These are phyloP conservation scores for Neofusicoccum kwambonambiense DNA, from an alignment of 2,329 filamentous ascomycete species.

Conservation along the genomic window DNA sequence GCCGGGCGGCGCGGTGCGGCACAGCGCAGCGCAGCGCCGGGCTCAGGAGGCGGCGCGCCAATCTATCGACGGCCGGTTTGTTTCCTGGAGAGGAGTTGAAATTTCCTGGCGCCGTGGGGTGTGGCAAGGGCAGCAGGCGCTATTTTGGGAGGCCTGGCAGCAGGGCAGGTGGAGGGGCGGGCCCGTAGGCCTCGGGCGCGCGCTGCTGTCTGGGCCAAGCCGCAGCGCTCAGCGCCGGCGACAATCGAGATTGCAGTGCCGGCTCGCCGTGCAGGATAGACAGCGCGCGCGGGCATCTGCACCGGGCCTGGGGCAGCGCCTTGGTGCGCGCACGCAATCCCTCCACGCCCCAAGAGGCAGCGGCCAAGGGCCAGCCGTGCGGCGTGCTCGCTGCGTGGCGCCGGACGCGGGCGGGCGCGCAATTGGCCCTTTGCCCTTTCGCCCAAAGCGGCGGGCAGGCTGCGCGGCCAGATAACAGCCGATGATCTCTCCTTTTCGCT, in stretches of 20 bases:
- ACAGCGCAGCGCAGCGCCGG: neutral
- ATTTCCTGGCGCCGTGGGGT: constrained; percentile 1
- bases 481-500: constrained; percentile 16
- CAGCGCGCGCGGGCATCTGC: neutral
- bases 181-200: too few species aligned
- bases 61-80: neutral
- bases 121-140: constrained; percentile 6
- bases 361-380: neutral
- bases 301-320: constrained; percentile 1
- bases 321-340: constrained; percentile 6
- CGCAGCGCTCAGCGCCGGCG: neutral
- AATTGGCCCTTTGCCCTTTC: neutral
- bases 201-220: neutral
- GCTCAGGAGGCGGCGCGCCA: neutral
- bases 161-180: neutral
- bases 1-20: neutral
- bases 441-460: constrained; percentile 14
- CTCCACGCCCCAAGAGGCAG: neutral
- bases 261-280: constrained; percentile 5
- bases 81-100: neutral
- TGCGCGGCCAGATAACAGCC: constrained; percentile 16
- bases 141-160: constrained; percentile 14
- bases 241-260: constrained; percentile 12
- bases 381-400: constrained; percentile 5
- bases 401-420: constrained; percentile 13